These are phyloP conservation scores for Cinchona pubescens DNA, from an alignment of 257 asterid species.

Conservation along the genomic window DNA sequence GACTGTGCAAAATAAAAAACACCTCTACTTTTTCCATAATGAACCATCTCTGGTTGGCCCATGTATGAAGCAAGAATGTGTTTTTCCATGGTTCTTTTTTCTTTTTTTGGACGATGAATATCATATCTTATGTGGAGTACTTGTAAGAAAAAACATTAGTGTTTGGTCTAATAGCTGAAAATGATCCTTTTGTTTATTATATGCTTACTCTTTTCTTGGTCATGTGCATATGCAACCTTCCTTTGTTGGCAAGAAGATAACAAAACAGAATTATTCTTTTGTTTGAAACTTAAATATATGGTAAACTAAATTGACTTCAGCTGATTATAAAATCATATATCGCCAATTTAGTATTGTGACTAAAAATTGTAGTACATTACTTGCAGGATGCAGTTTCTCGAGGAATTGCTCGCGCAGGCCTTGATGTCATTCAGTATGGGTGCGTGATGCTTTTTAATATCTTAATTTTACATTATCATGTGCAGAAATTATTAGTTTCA, in stretches of 20 bases:
- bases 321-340: not conserved
- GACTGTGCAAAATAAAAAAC: not conserved
- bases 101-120: no score
- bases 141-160: not conserved
- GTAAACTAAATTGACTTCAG: not conserved
- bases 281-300: not conserved
- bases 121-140: not conserved
- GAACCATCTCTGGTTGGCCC: no score
- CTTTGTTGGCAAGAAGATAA: not conserved
- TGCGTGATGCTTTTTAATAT: conserved; percentile 35
- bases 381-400: conserved; percentile 92
- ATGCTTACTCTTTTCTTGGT: not conserved
- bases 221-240: not conserved
- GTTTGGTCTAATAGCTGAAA: not conserved
- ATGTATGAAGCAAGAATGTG: no score
- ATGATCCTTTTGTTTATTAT: not conserved
- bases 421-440: conserved; percentile 88
- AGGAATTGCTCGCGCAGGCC: conserved; percentile 79
- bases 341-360: conserved; percentile 10
- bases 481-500: conserved; percentile 7
- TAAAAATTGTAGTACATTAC: conserved; percentile 15
- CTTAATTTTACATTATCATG: conserved; percentile 4
- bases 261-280: not conserved
- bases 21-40: no score
- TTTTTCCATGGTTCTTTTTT: no score